Evolutionary conservation across 768 basidiomycete species (phyloP), one percentile per base, ranked within the genome.

Genomic region (Macrolepiota fuliginosa): DNA sequence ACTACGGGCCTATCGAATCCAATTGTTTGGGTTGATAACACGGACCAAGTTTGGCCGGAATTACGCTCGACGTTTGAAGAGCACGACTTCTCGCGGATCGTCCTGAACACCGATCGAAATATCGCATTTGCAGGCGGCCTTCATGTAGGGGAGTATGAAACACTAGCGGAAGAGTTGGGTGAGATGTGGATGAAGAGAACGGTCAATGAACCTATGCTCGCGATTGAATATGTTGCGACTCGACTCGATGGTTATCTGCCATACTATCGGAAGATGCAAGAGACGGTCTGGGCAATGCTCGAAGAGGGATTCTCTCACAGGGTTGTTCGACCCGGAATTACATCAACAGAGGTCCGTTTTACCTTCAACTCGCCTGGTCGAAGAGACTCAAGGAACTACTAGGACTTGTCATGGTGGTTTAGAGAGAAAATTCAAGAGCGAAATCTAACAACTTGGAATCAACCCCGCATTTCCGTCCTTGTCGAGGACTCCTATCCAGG

Each of bases 401-500:
- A 81, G 80, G 83, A 85, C 65, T 65, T 85, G 17, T 76, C 77
- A 58, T 85, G 82, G 82, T 82, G 79, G 79, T 83, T 81, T 67
- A 73, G 80, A 36, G 81, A 82, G 61, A 78, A 79, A 65, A 83
- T 83, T 77, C 79, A 78, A 47, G 66, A 65, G 24, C 71, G 72
- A 19, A 80, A 81, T 65, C 72, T 80, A 19, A 74, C 77, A 13
- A 85, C 81, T 15, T 84, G 82, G 82, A 81, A 79, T 65, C 82
- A 82, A 54, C 81, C 83, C 4, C 72, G 82, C n/a, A 76, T 83
- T 6, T 80, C 78, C 46, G 77, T 80, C 29, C 67, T 81, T 54
- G 71, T 69, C 7, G 70, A 79, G 64, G 71, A 75, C 58, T 73
- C 77, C 15, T 73, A 74, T 70, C 75, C 82, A 54, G 74, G 77